Evolutionary conservation across 345 rosid species (phyloP).

Genomic region (Camelina sativa): DNA sequence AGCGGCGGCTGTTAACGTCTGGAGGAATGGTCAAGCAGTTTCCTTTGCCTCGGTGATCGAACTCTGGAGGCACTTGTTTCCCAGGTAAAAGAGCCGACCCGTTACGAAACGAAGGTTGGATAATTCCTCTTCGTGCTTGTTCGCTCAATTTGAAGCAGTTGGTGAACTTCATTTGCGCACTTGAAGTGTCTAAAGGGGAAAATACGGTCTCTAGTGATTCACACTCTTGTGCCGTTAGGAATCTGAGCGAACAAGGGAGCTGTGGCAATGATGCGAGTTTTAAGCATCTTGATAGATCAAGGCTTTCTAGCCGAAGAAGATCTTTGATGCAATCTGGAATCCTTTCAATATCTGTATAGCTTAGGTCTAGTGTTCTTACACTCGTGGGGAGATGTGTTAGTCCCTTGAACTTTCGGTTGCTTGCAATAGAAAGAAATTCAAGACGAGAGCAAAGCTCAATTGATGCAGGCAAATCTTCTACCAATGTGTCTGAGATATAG

Average conservation of each 20-base stretch:
- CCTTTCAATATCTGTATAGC: neutral
- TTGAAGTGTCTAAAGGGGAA: neutral
- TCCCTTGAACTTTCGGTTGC: neutral
- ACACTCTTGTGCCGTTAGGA: neutral
- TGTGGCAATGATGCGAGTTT: constrained; percentile 23
- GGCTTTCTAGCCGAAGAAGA: neutral
- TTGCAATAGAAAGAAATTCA: rapidly evolving
- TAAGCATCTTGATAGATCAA: neutral
- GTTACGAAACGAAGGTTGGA: neutral
- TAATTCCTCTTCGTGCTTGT: neutral
- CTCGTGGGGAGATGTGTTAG: constrained; percentile 20
- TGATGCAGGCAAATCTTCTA: constrained; percentile 18
- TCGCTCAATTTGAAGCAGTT: constrained; percentile 12
- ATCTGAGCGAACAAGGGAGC: neutral
- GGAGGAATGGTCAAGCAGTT: neutral
- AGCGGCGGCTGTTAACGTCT: neutral
- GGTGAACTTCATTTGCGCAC: neutral
- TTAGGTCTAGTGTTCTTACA: rapidly evolving
- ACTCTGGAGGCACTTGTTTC: neutral
- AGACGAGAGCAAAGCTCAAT: neutral
- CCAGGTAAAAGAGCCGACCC: neutral
- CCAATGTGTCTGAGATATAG: neutral
- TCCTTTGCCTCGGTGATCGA: neutral
- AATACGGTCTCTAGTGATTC: constrained; percentile 7
- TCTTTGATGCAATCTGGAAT: constrained; percentile 8